Conservation (phyloP, 805 yeast species). For the Ogataea polymorpha region DNA sequence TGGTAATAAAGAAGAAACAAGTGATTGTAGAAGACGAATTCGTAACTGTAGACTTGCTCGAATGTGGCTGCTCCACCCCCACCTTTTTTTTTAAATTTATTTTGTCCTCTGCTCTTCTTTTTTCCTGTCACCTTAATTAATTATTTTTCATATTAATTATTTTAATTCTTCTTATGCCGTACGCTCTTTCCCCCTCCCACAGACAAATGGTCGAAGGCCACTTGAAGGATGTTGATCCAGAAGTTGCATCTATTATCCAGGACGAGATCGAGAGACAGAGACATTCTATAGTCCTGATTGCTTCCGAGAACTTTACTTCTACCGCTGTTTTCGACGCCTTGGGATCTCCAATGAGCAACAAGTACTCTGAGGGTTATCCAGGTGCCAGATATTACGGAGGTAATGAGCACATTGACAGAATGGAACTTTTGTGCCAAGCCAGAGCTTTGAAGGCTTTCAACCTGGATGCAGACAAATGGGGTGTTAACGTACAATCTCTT, state of each 20-base stretch:
- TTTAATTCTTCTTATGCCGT: constrained; percentile 21
- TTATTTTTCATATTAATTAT: constrained; percentile 1
- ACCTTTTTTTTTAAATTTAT: background rate
- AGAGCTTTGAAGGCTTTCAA: constrained; percentile 91
- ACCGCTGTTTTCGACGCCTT: constrained; percentile 93
- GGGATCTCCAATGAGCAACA: constrained; percentile 97
- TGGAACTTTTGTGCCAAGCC: constrained; percentile 87
- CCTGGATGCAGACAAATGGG: constrained; percentile 84
- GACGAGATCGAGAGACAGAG: constrained; percentile 90
- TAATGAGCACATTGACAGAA: constrained; percentile 92
- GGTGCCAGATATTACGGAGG: constrained; percentile 99
- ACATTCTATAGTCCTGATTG: constrained; percentile 90
- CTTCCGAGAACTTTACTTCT: constrained; percentile 96
- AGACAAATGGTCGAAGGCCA: constrained; percentile 62
- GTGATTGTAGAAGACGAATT: background rate
- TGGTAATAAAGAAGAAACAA: constrained; percentile 10
- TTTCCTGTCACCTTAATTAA: constrained; percentile 7
- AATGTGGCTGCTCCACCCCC: background rate
- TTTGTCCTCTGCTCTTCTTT: background rate
- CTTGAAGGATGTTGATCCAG: constrained; percentile 70
- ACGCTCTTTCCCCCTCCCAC: constrained; percentile 69
- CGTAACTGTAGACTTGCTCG: too few species aligned
- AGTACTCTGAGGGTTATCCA: constrained; percentile 98
- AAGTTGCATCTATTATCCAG: constrained; percentile 65
- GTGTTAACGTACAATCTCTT: constrained; percentile 94